Evolutionary conservation across 495 filamentous ascomycete species (phyloP).

Genomic region (Annulohypoxylon moriforme): DNA sequence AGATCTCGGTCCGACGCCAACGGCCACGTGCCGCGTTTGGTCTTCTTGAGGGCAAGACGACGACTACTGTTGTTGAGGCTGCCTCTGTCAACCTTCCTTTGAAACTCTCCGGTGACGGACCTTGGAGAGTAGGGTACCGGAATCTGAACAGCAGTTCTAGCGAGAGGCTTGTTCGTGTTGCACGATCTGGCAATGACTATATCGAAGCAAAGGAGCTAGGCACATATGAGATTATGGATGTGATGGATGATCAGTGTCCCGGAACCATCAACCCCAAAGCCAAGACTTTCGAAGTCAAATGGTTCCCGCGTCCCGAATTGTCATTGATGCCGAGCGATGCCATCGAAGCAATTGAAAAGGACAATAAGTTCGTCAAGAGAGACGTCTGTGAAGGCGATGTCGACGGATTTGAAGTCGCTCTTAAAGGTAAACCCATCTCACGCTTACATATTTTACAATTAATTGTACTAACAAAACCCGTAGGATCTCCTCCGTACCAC

Average conservation of each 20-base stretch:
- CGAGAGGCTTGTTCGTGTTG: constrained; percentile 59
- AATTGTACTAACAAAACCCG: constrained; percentile 25
- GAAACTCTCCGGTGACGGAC: constrained; percentile 81
- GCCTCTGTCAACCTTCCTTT: constrained; percentile 79
- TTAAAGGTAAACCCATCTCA: constrained; percentile 69
- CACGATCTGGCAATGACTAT: constrained; percentile 74
- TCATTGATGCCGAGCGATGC: constrained; percentile 70
- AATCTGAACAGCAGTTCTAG: constrained; percentile 66
- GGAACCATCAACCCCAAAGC: constrained; percentile 79
- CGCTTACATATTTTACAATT: background rate
- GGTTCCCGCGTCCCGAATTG: constrained; percentile 83
- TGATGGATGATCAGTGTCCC: constrained; percentile 81
- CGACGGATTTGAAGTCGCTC: constrained; percentile 81
- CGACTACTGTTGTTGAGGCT: constrained; percentile 78
- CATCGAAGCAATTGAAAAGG: constrained; percentile 57
- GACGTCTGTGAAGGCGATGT: constrained; percentile 94
- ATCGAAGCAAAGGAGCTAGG: constrained; percentile 74
- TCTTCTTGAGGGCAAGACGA: constrained; percentile 78
- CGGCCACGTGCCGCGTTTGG: constrained; percentile 87
- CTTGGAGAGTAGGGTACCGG: constrained; percentile 82
- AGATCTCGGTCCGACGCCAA: constrained; percentile 86
- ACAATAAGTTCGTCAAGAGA: constrained; percentile 70
- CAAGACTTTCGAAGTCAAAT: constrained; percentile 79
- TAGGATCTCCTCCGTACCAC: constrained; percentile 81
- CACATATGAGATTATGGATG: constrained; percentile 78